Percentiles rank a stretch among this genome's conserved stretches.
Conservation (phyloP, 208 protist species). For the Entamoeba invadens region DNA sequence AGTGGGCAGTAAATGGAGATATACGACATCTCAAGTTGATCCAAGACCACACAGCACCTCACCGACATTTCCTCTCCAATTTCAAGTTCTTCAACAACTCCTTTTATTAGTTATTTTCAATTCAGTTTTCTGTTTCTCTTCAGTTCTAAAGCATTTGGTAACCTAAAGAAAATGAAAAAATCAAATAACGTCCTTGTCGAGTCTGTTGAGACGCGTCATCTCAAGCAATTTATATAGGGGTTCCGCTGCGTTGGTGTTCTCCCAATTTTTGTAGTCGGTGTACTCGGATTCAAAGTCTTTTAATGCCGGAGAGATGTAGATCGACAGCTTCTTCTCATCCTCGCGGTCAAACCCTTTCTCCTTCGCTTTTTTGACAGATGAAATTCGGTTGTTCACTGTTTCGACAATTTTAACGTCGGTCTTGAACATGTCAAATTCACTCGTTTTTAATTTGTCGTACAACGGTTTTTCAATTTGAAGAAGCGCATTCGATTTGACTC, state of each 20-base stretch:
- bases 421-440: background rate
- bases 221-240: background rate
- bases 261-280: background rate
- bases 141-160: too few relatives aligned
- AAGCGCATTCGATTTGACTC: background rate
- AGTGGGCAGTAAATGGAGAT: background rate
- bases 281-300: background rate
- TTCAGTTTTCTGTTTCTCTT: too few relatives aligned
- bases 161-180: too few relatives aligned
- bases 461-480: background rate
- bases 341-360: background rate
- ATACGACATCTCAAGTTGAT: background rate
- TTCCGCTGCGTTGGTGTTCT: background rate
- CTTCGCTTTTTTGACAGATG: background rate
- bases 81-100: background rate
- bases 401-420: background rate
- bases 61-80: background rate
- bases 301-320: background rate
- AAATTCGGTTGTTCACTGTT: background rate
- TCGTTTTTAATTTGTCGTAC: background rate
- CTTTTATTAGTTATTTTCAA: too few relatives aligned
- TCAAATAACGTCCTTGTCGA: background rate
- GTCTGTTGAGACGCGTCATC: background rate
- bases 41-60: background rate
- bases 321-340: background rate